Percentiles rank a stretch among this genome's conserved stretches.
phyloP scores from a whole-genome alignment of 2,329 filamentous ascomycete species.

The Penicillium sp. region DNA sequence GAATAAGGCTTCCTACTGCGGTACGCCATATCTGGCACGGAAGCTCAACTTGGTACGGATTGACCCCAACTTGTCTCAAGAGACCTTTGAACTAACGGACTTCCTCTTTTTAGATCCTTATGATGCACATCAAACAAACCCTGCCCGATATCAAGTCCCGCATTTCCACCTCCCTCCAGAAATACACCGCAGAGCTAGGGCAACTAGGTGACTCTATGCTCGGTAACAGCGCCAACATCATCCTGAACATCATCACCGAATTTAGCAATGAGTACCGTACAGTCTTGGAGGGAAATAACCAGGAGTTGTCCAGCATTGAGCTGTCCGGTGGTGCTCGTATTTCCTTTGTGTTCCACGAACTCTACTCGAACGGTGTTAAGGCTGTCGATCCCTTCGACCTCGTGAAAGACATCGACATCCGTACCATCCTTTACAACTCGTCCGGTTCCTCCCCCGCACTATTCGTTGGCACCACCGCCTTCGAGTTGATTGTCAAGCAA shows the following conservation, averaged over 20 bases:
- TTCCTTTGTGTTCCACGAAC: conserved; percentile 98
- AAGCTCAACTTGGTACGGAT: conserved; percentile 78
- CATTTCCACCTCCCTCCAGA: conserved; percentile 89
- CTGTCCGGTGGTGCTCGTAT: conserved; percentile 96
- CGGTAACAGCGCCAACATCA: conserved; percentile 92
- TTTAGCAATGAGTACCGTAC: conserved; percentile 98
- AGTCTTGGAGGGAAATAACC: conserved; percentile 93
- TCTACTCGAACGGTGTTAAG: conserved; percentile 97
- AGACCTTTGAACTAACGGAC: conserved; percentile 26
- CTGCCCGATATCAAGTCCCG: conserved; percentile 97
- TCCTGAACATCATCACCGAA: conserved; percentile 98
- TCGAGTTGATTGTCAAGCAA: conserved; percentile 97
- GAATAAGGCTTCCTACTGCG: conserved; percentile 98
- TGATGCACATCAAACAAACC: conserved; percentile 99
- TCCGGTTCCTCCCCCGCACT: conserved; percentile 96
- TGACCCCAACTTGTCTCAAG: neutral
- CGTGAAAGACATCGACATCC: conserved; percentile 96
- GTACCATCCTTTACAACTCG: conserved; percentile 96
- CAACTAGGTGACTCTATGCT: conserved; percentile 90
- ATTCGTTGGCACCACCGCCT: conserved; percentile 97
- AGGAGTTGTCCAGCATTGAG: conserved; percentile 90
- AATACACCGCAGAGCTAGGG: conserved; percentile 79
- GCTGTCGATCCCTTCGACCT: conserved; percentile 96
- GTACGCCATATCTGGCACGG: conserved; percentile 91
- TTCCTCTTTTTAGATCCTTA: conserved; percentile 66